phyloP scores from a whole-genome alignment of 1,284 basidiomycete genomes.

The Afroboletus lepidellus region DNA sequence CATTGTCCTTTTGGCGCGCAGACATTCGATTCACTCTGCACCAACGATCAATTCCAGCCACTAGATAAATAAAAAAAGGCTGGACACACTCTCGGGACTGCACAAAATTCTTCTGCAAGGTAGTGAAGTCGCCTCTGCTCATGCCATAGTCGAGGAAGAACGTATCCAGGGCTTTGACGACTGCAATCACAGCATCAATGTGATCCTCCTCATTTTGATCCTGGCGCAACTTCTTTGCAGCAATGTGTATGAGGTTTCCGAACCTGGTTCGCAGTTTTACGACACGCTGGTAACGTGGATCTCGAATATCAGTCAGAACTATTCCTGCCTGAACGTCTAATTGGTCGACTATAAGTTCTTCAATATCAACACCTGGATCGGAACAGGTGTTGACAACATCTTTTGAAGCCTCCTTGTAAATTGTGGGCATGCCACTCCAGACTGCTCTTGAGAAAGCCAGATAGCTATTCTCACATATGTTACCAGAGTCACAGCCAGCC shows the following conservation, averaged over 20 bases:
- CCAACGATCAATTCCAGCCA: neutral
- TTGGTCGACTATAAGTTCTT: constrained; percentile 62
- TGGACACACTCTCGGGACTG: constrained; percentile 65
- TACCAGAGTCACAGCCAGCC: neutral
- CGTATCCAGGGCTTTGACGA: constrained; percentile 71
- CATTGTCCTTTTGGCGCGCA: constrained; percentile 72
- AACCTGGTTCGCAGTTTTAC: constrained; percentile 62
- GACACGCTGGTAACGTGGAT: constrained; percentile 73
- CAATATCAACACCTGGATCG: constrained; percentile 60
- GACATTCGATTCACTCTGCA: constrained; percentile 65
- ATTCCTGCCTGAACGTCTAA: constrained; percentile 72
- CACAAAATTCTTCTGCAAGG: constrained; percentile 66
- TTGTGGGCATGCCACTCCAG: constrained; percentile 72
- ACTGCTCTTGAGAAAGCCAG: constrained; percentile 63
- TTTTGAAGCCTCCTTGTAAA: constrained; percentile 61
- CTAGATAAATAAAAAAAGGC: neutral
- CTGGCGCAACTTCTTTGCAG: constrained; percentile 64
- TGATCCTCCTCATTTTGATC: constrained; percentile 76
- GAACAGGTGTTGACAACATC: constrained; percentile 54
- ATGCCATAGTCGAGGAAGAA: constrained; percentile 76
- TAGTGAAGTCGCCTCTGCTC: constrained; percentile 55
- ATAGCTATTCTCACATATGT: constrained; percentile 43
- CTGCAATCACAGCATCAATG: constrained; percentile 81
- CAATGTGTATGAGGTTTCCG: constrained; percentile 69
- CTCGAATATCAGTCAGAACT: constrained; percentile 74